These are phyloP conservation scores for Echinochloa phyllopogon DNA, from an alignment of 176 grass and related monocot genomes.

Conservation along the genomic window DNA sequence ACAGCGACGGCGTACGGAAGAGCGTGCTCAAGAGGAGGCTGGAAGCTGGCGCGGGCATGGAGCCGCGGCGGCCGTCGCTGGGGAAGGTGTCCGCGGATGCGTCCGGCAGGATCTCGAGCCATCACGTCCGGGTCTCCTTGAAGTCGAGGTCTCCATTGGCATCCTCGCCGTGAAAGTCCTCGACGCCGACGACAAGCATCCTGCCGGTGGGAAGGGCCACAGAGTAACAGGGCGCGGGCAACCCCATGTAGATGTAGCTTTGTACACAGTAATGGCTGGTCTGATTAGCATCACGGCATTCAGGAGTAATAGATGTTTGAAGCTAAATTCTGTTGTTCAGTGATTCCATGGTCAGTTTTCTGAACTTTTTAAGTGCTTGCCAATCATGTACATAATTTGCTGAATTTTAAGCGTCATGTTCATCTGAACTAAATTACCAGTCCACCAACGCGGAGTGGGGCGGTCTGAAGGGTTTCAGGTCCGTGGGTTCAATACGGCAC, in stretches of 20 bases:
- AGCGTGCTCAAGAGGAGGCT: constrained; percentile 57
- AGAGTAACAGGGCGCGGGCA: not conserved
- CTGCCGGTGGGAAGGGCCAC: not conserved
- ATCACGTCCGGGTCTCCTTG: constrained; percentile 41
- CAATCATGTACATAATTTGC: not conserved
- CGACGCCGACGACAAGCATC: constrained; percentile 34
- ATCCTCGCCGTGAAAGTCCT: constrained; percentile 32
- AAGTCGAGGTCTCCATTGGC: constrained; percentile 42
- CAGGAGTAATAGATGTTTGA: not conserved
- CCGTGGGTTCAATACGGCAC: not conserved
- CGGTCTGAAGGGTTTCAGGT: not conserved
- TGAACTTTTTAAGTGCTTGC: not conserved
- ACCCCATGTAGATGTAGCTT: not conserved
- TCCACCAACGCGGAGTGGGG: not conserved
- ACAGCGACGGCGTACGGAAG: constrained; percentile 55
- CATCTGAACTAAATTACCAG: not conserved
- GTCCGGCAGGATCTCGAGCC: constrained; percentile 25
- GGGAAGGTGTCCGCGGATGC: constrained; percentile 40
- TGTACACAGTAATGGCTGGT: not conserved
- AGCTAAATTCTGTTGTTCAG: not conserved
- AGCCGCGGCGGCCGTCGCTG: constrained; percentile 37
- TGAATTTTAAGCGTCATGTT: not conserved
- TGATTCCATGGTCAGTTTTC: not conserved
- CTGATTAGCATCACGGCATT: not conserved
- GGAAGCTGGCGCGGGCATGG: not conserved